Conservation (phyloP, 2,329 filamentous ascomycete species). For the Ascochyta koolunga region DNA sequence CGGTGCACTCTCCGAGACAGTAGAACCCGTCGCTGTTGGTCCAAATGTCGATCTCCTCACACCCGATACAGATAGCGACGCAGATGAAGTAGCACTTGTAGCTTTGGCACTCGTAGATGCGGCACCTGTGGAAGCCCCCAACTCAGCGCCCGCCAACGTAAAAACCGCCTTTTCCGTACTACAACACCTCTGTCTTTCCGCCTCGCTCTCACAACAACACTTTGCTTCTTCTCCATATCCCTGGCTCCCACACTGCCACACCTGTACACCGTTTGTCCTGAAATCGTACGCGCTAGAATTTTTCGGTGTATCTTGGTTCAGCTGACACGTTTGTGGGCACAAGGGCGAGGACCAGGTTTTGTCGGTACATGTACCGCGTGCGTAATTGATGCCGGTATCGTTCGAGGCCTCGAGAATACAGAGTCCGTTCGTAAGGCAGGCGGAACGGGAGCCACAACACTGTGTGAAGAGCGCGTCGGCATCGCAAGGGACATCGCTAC, state of each 20-base stretch:
- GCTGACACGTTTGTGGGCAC: slow-evolving; percentile 15
- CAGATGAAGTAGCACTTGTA: too few species aligned
- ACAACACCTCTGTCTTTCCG: slow-evolving; percentile 19
- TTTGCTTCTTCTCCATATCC: slow-evolving; percentile 16
- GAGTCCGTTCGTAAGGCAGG: slow-evolving; percentile 21
- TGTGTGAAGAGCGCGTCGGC: slow-evolving; percentile 13
- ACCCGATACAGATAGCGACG: too few species aligned
- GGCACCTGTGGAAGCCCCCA: neutral
- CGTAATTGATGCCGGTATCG: slow-evolving; percentile 17
- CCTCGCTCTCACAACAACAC: slow-evolving; percentile 21
- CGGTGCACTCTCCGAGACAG: too few species aligned
- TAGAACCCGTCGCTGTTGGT: too few species aligned
- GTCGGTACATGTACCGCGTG: slow-evolving; percentile 21
- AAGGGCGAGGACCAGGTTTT: slow-evolving; percentile 9
- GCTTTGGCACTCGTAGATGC: too few species aligned
- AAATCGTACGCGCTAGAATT: slow-evolving; percentile 19
- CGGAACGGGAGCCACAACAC: slow-evolving; percentile 13
- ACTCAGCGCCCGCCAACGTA: neutral
- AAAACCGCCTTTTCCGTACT: slow-evolving; percentile 18
- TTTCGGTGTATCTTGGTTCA: too few species aligned
- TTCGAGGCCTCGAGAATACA: slow-evolving; percentile 17
- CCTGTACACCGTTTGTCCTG: slow-evolving; percentile 9
- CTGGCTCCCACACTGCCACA: slow-evolving; percentile 18
- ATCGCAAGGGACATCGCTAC: slow-evolving; percentile 16
- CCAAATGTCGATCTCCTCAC: too few species aligned